Evolutionary conservation across 441 rosid species (phyloP), one percentile per base, ranked within the genome.

Genomic region (Adansonia grandidieri): DNA sequence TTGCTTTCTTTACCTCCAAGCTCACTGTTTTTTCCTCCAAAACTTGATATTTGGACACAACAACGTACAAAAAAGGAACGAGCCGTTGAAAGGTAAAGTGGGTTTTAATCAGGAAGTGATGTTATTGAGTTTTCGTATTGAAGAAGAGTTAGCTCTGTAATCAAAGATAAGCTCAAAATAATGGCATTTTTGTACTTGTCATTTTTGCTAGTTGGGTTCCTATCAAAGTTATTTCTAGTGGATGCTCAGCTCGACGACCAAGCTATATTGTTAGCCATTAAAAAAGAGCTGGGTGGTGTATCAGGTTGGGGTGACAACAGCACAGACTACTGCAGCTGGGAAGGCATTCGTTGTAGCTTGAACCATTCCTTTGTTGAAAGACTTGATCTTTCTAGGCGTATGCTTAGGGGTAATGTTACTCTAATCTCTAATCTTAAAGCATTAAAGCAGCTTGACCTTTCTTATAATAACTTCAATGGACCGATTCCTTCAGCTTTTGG

Each of bases 391-490:
- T 90, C 99, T 61, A 83, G 88, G 83, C 95, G 85, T 82, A 86
- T 84, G 74, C 99, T 95, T 83, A 78, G 85, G 88, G 99, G 98
- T 91, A 91, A 93, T 81, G 78, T 86, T 69, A 81, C 88, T 83
- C 60, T 87, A 69, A 80, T 92, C 82, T 91, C 98, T 74, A 79
- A 87, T 77, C 94, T 96, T 85, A 89, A 84, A 86, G 87, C 90
- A 64, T 80, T 96, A 82, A 91, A 84, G 83, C 88, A 81, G 80
- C 98, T 96, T 77, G 99, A 93, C 83, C 97, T 96, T 77, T 92
- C 98, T 76, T 70, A 81, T 72, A 96, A 94, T 82, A 83, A 71
- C 85, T 92, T 96, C 84, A 83, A 72, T 71, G 94, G 97, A 58
- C 80, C 85, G 0, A 85, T 96, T 51, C 99, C 98, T 78, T 80